Evolutionary conservation across 331 rosid species (phyloP), one percentile per base, ranked within the genome.

Genomic region (Phaseolus coccineus): DNA sequence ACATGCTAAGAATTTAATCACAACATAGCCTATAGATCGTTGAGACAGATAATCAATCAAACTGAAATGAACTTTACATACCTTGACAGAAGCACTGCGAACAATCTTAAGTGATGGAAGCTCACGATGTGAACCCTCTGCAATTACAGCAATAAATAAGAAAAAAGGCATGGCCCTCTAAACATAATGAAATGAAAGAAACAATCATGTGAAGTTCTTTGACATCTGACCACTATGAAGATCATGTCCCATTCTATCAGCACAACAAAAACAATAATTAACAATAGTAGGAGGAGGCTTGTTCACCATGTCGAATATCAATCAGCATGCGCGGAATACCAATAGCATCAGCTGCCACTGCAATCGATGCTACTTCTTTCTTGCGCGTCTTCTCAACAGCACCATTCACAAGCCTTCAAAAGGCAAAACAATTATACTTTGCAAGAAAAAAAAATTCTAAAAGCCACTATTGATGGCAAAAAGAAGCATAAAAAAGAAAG

Each of bases 71-170:
- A 42, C 47, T 8, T 13, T 3, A 27, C 82, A 55, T 74, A 93
- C 99, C 93, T 88, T 88, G 65, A 73, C 44, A 6, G 97, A 90
- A 83, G 93, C 96, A 47, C 77, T 74, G n/a, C 91, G 97, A 74
- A 84, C 92, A 73, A 91, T 83, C 80, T 83, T 88, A 61, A 93
- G 98, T 2, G 97, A 81, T 0, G 99, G 98, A 89, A 96, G 96
- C 74, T 87, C 97, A 24, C 97, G 97, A 79, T 96, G 99, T 24
- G 99, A 93, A 51, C 88, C 99, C 98, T 95, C 99, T 95, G 82
- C 64, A 84, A 79, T 55, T 24, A 65, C 37, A 77, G 61, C 66
- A 81, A 73, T 24, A 14, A n/a, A 42, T 76, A 63, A 69, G 58
- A 28, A 4, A 44, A 78, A 69, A 48, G 51, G 44, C 64, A 82